Conservation (phyloP, 148 eudicot genomes). For the Bassia scoparia region DNA sequence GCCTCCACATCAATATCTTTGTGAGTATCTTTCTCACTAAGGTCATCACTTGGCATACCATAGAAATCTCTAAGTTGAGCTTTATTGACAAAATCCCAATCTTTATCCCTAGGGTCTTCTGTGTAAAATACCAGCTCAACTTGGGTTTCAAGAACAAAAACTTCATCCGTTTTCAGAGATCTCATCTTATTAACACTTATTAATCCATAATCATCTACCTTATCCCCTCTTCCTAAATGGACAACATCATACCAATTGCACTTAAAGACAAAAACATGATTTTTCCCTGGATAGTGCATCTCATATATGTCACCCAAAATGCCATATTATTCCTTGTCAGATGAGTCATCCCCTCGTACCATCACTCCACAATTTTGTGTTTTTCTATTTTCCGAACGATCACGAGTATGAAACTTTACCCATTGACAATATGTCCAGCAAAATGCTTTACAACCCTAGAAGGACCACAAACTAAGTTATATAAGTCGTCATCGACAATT, state of each 20-base stretch:
- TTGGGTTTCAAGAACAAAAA: constrained; percentile 10
- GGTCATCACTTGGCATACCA: background rate
- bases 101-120: background rate
- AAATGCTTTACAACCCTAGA: background rate
- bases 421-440: background rate
- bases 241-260: constrained; percentile 16
- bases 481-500: background rate
- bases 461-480: constrained; percentile 11
- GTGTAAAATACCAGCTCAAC: constrained; percentile 6
- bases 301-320: background rate
- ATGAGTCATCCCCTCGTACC: constrained; percentile 8
- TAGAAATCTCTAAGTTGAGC: constrained; percentile 8
- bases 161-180: background rate
- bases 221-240: background rate
- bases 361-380: constrained; percentile 2
- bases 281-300: background rate
- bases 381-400: background rate
- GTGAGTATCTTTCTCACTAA: no score
- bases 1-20: background rate
- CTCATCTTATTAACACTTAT: background rate
- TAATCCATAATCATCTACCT: constrained; percentile 1
- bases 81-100: constrained; percentile 1
- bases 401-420: background rate
- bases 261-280: background rate
- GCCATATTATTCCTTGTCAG: constrained; percentile 17